These are phyloP conservation scores for Pinus albicaulis DNA, from an alignment of 75 land plant genomes.

Conservation along the genomic window DNA sequence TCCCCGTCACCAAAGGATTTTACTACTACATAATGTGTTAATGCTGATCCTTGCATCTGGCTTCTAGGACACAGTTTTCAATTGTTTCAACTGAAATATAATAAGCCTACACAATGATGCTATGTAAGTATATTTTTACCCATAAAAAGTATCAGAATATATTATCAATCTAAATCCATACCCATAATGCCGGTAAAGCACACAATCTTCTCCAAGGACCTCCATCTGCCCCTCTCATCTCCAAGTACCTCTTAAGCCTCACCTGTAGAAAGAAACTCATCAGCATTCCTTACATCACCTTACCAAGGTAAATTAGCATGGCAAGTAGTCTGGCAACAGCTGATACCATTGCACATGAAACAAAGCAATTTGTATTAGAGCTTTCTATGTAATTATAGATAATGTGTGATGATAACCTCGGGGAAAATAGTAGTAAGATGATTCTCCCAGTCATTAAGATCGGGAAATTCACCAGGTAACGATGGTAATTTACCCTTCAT, in stretches of 20 bases:
- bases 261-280: slow-evolving; percentile 43
- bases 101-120: not conserved
- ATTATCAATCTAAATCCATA: slow-evolving; percentile 12
- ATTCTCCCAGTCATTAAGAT: slow-evolving; percentile 96
- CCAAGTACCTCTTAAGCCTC: slow-evolving; percentile 92
- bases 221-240: slow-evolving; percentile 99
- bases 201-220: slow-evolving; percentile 99
- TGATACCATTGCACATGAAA: slow-evolving; percentile 8
- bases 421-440: slow-evolving; percentile 98
- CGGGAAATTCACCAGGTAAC: slow-evolving; percentile 85
- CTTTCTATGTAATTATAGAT: not conserved
- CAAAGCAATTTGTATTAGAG: not conserved
- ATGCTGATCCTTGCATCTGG: not conserved
- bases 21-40: not conserved
- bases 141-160: too few relatives aligned
- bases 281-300: not conserved
- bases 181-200: slow-evolving; percentile 99
- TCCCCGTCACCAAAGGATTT: not conserved
- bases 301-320: not conserved
- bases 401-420: slow-evolving; percentile 46
- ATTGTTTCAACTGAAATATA: not conserved
- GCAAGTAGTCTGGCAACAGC: not conserved
- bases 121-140: not conserved
- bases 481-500: slow-evolving; percentile 83
- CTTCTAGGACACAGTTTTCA: not conserved